A percentile compares a stretch with the other conserved stretches of the same genome.
phyloP scores from a whole-genome alignment of 2,329 filamentous ascomycete species.

The Ilyonectria sp. region DNA sequence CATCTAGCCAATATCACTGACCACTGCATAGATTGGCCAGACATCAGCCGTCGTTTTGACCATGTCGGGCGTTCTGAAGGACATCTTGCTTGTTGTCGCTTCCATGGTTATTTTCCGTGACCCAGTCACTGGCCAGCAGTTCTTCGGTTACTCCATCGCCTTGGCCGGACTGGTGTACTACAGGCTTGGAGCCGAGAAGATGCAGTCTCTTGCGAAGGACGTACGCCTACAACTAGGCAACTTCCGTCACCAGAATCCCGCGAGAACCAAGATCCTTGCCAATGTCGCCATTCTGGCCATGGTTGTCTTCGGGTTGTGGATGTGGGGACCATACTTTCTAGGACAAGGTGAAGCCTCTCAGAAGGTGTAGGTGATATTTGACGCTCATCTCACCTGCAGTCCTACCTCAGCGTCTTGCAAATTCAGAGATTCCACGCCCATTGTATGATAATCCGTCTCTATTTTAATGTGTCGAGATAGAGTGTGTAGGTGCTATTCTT shows the following conservation, averaged over 20 bases:
- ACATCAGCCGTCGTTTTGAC: slow-evolving; percentile 28
- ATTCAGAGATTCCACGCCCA: too few species aligned
- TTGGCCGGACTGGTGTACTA: slow-evolving; percentile 25
- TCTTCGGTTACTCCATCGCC: slow-evolving; percentile 29
- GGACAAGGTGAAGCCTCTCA: neutral
- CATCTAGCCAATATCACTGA: neutral
- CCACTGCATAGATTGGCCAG: slow-evolving; percentile 20
- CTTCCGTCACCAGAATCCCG: slow-evolving; percentile 26
- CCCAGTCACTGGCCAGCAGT: slow-evolving; percentile 28
- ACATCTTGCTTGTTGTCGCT: slow-evolving; percentile 26
- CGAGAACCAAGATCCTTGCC: neutral
- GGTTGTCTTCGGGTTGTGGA: slow-evolving; percentile 9
- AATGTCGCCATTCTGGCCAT: slow-evolving; percentile 7
- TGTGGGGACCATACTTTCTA: slow-evolving; percentile 9
- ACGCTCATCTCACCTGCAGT: too few species aligned
- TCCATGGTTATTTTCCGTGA: slow-evolving; percentile 29
- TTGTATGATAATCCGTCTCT: too few species aligned
- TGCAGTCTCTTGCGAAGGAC: slow-evolving; percentile 16
- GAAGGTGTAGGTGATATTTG: neutral
- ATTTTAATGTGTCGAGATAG: too few species aligned
- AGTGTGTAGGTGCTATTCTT: too few species aligned
- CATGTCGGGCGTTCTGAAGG: slow-evolving; percentile 30
- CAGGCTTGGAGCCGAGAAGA: slow-evolving; percentile 23
- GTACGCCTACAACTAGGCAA: slow-evolving; percentile 21
- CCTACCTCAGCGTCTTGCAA: too few species aligned